Conservation (phyloP, 495 filamentous ascomycete genomes). For the Aspergillus nanangensis region DNA sequence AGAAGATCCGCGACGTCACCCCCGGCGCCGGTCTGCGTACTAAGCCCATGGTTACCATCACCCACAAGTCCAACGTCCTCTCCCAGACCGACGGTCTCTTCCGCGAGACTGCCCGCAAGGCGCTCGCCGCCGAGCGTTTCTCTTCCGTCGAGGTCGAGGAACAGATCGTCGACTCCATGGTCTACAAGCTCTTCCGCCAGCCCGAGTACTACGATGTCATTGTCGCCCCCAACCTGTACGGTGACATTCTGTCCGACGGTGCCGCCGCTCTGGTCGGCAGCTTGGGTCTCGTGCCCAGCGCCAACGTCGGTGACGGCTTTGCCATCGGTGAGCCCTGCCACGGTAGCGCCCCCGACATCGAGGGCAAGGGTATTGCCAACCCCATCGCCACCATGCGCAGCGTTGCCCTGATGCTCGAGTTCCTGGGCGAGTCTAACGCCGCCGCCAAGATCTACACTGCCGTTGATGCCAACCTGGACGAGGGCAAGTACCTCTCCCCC, state of each 20-base stretch:
- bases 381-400: slow-evolving; percentile 92
- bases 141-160: slow-evolving; percentile 71
- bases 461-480: slow-evolving; percentile 87
- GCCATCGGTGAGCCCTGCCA: slow-evolving; percentile 99
- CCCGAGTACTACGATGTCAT: slow-evolving; percentile 94
- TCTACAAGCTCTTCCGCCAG: slow-evolving; percentile 98
- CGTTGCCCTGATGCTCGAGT: slow-evolving; percentile 93
- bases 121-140: slow-evolving; percentile 63
- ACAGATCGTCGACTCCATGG: slow-evolving; percentile 98
- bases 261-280: slow-evolving; percentile 94
- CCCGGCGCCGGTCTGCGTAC: slow-evolving; percentile 51
- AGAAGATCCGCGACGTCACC: slow-evolving; percentile 62
- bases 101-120: slow-evolving; percentile 68
- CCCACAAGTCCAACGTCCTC: slow-evolving; percentile 97
- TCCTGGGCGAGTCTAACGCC: slow-evolving; percentile 78
- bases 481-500: slow-evolving; percentile 75
- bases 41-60: slow-evolving; percentile 83
- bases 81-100: slow-evolving; percentile 96
- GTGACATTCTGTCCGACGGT: slow-evolving; percentile 93
- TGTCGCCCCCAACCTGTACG: slow-evolving; percentile 96
- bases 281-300: slow-evolving; percentile 88
- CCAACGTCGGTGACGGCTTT: slow-evolving; percentile 92
- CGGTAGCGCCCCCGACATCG: slow-evolving; percentile 91
- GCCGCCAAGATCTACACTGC: slow-evolving; percentile 86
- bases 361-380: slow-evolving; percentile 89